Percentiles rank a stretch among this genome's conserved stretches.
Evolutionary conservation across 495 filamentous ascomycete genomes (phyloP).

Genomic region (Lepraria neglecta): DNA sequence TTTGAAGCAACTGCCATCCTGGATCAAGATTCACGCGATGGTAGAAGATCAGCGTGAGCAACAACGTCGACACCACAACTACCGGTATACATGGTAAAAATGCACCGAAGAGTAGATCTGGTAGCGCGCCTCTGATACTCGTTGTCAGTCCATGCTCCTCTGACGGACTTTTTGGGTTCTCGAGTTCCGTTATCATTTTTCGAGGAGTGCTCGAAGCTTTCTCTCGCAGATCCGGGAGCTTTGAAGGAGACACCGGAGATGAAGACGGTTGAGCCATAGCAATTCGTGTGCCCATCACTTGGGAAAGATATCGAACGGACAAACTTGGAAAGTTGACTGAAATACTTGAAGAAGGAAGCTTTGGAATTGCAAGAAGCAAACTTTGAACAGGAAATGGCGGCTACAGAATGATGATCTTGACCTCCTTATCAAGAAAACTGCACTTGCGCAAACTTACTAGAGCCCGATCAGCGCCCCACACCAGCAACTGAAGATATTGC

Average conservation of each 20-base stretch:
- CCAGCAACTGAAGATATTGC: neutral
- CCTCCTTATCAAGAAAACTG: neutral
- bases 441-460: neutral
- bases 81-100: neutral
- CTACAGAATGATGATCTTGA: neutral
- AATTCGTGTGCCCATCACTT: neutral
- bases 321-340: neutral
- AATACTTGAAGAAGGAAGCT: neutral
- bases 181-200: neutral
- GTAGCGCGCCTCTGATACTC: neutral
- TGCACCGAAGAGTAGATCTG: neutral
- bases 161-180: neutral
- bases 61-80: neutral
- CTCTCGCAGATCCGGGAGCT: neutral
- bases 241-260: neutral
- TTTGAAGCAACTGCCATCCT: neutral
- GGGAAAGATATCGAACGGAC: neutral
- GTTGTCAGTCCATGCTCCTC: neutral
- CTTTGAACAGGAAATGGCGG: neutral
- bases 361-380: neutral
- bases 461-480: neutral
- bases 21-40: neutral
- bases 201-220: neutral
- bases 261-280: neutral
- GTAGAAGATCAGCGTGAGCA: neutral